Percentiles rank a stretch among this genome's conserved stretches.
phyloP scores from a whole-genome alignment of 2,329 filamentous ascomycete species.

The Fusarium incarnatum region DNA sequence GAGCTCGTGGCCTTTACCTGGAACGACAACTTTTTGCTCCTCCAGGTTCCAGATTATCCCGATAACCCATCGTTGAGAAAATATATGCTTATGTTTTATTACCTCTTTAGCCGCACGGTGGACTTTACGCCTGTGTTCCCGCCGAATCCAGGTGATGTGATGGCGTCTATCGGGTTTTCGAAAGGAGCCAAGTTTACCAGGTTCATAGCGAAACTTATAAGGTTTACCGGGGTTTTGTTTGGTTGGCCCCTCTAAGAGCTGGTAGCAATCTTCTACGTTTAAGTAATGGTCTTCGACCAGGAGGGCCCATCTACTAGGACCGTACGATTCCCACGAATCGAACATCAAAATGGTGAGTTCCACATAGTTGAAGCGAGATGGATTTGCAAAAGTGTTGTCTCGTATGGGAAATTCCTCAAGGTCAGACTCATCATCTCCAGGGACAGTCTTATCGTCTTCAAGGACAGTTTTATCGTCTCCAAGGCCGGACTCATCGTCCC shows the following conservation, averaged over 20 bases:
- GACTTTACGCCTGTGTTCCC: not conserved
- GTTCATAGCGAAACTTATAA: not conserved
- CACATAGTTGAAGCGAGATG: not conserved
- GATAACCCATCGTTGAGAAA: slow-evolving; percentile 15
- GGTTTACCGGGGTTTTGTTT: not conserved
- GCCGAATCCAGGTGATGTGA: not conserved
- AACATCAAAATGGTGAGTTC: slow-evolving; percentile 7
- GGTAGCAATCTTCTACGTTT: not conserved
- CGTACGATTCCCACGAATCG: not conserved
- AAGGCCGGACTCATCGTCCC: not conserved
- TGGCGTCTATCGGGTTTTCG: not conserved
- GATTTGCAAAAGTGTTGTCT: not conserved
- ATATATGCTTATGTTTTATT: not conserved
- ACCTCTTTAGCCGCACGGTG: not conserved
- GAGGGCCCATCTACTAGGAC: slow-evolving; percentile 10
- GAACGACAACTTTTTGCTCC: not conserved
- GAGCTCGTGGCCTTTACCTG: not conserved
- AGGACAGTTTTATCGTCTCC: not conserved
- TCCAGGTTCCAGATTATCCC: slow-evolving; percentile 15
- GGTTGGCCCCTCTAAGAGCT: not conserved
- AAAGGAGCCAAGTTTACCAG: not conserved
- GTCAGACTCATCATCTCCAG: not conserved
- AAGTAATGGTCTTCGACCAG: slow-evolving; percentile 4
- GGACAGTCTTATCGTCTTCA: not conserved
- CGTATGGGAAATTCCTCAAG: not conserved